phyloP scores from a whole-genome alignment of 176 grass and related monocot species.

The Triticum urartu region DNA sequence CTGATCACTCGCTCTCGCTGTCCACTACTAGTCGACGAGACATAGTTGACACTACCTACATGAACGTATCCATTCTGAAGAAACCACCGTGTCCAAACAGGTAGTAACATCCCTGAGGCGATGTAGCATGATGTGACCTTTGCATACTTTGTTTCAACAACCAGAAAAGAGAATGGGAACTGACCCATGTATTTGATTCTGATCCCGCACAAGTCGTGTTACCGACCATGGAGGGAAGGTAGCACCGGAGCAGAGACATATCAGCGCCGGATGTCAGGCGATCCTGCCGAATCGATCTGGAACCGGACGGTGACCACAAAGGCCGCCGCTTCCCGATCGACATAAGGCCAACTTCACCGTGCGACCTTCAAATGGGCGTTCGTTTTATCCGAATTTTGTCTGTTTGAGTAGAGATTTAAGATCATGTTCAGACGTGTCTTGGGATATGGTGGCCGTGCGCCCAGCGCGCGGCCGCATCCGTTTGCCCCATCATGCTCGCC shows the following conservation, averaged over 20 bases:
- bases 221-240: not conserved
- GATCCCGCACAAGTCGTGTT: not conserved
- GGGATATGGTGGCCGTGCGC: no score
- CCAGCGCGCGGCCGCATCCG: no score
- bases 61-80: not conserved
- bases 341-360: not conserved
- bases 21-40: not conserved
- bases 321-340: not conserved
- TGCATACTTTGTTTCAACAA: no score
- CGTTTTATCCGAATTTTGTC: not conserved
- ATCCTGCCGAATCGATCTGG: conserved; percentile 5
- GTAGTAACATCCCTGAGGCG: not conserved
- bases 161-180: not conserved
- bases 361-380: no score
- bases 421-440: no score
- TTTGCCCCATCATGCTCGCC: no score
- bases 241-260: not conserved
- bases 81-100: not conserved
- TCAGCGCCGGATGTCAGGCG: not conserved
- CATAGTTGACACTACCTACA: not conserved
- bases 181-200: not conserved
- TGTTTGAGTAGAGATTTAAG: no score
- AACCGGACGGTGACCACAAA: not conserved
- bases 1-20: not conserved
- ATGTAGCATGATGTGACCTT: not conserved